Percentiles rank a stretch among this genome's conserved stretches.
Conservation (phyloP, 1,284 basidiomycete species). For the Thelephora terrestris region DNA sequence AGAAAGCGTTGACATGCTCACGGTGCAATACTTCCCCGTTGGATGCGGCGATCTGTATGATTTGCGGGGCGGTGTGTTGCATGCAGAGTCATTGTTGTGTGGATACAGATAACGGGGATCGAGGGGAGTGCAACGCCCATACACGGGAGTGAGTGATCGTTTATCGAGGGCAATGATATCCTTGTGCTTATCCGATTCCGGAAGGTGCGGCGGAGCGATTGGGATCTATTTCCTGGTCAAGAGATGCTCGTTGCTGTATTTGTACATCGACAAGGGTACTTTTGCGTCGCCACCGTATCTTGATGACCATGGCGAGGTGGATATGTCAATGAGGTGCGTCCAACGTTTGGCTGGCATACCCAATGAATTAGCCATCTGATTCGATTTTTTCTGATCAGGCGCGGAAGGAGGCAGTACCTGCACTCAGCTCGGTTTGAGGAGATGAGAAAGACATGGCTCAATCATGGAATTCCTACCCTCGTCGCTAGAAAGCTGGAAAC, state of each 20-base stretch:
- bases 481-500: conserved; percentile 87
- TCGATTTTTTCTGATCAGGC: conserved; percentile 30
- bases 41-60: conserved; percentile 86
- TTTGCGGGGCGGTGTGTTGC: conserved; percentile 86
- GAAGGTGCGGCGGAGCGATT: conserved; percentile 81
- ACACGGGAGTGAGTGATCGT: conserved; percentile 69
- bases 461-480: conserved; percentile 83
- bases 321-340: conserved; percentile 80
- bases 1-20: conserved; percentile 62
- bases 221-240: conserved; percentile 92
- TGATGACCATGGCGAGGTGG: conserved; percentile 91
- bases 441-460: conserved; percentile 82
- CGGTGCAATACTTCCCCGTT: conserved; percentile 74
- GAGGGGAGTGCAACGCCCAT: conserved; percentile 93
- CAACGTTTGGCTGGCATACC: background rate
- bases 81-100: conserved; percentile 91
- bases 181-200: conserved; percentile 7
- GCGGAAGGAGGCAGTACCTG: conserved; percentile 82
- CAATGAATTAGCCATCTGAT: background rate
- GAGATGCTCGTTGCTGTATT: conserved; percentile 85
- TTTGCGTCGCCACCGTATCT: conserved; percentile 89
- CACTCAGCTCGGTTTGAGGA: conserved; percentile 89
- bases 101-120: conserved; percentile 52
- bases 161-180: conserved; percentile 6
- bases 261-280: conserved; percentile 83